Evolutionary conservation across 257 asterid genomes (phyloP).

Genomic region (Scutellaria baicalensis): DNA sequence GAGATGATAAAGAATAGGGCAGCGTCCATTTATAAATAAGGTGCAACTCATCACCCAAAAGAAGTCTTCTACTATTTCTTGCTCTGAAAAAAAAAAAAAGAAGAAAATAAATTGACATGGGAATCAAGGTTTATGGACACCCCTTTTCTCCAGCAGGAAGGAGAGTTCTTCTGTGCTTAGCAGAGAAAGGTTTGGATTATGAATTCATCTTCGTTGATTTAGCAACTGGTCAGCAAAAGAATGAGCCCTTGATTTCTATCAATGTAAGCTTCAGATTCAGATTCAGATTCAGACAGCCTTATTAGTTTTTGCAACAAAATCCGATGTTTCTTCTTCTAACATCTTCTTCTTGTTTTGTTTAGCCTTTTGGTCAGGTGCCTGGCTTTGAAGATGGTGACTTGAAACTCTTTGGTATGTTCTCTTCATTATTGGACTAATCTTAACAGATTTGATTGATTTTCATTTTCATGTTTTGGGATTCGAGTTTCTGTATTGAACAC

Average conservation of each 20-base stretch:
- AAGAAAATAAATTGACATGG: too few relatives aligned
- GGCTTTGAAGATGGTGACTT: slow-evolving; percentile 40
- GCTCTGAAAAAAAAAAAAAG: too few relatives aligned
- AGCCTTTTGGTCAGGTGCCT: slow-evolving; percentile 56
- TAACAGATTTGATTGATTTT: too few relatives aligned
- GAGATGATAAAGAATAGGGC: background rate
- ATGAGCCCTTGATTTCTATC: slow-evolving; percentile 31
- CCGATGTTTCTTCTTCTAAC: background rate
- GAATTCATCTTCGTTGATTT: slow-evolving; percentile 24
- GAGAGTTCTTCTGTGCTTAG: slow-evolving; percentile 32
- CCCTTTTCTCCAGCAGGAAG: slow-evolving; percentile 28
- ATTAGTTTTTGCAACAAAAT: background rate
- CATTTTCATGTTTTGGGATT: too few relatives aligned
- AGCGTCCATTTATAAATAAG: background rate
- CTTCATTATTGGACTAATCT: too few relatives aligned
- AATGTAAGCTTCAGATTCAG: slow-evolving; percentile 14
- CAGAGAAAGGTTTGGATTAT: slow-evolving; percentile 28
- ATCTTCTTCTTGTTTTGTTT: background rate
- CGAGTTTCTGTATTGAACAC: too few relatives aligned
- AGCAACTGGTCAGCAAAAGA: slow-evolving; percentile 29
- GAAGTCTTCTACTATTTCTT: too few relatives aligned
- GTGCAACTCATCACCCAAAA: background rate
- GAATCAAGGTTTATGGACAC: slow-evolving; percentile 33
- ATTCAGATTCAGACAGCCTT: background rate
- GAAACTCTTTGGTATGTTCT: slow-evolving; percentile 31